Evolutionary conservation across 148 eudicot species (phyloP).

Genomic region (Dysphania ambrosioides): DNA sequence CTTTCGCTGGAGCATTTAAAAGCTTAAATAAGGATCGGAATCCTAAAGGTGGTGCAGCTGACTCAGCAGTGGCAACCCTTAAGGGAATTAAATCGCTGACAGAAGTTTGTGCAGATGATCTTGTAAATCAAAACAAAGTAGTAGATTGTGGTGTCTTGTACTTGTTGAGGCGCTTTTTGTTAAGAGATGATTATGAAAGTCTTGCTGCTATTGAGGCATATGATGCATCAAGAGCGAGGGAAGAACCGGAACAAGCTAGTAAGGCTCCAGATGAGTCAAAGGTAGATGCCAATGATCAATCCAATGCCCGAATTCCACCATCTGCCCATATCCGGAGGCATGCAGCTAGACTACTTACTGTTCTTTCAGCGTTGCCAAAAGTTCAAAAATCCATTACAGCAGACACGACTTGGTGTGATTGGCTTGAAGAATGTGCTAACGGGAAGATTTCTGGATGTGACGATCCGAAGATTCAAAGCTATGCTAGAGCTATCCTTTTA

Average conservation of each 20-base stretch:
- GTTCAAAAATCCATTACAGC: conserved; percentile 59
- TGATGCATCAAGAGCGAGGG: conserved; percentile 82
- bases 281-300: conserved; percentile 41
- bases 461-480: conserved; percentile 82
- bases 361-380: conserved; percentile 81
- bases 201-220: conserved; percentile 95
- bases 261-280: conserved; percentile 47
- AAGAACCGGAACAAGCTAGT: conserved; percentile 49
- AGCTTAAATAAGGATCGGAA: conserved; percentile 60
- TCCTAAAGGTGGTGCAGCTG: conserved; percentile 71
- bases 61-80: conserved; percentile 85
- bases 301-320: conserved; percentile 73
- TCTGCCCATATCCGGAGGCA: conserved; percentile 87
- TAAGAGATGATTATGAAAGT: conserved; percentile 93
- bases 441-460: conserved; percentile 83
- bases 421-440: conserved; percentile 99
- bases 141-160: conserved; percentile 77
- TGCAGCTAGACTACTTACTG: conserved; percentile 74
- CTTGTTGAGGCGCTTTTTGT: conserved; percentile 70
- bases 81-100: conserved; percentile 92
- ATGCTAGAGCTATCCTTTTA: conserved; percentile 79
- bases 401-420: conserved; percentile 66
- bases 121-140: conserved; percentile 56
- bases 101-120: conserved; percentile 81
- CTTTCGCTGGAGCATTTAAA: conserved; percentile 69